These are phyloP conservation scores for Pestalotiopsis sp. DNA, from an alignment of 2,329 filamentous ascomycete genomes.

Conservation along the genomic window DNA sequence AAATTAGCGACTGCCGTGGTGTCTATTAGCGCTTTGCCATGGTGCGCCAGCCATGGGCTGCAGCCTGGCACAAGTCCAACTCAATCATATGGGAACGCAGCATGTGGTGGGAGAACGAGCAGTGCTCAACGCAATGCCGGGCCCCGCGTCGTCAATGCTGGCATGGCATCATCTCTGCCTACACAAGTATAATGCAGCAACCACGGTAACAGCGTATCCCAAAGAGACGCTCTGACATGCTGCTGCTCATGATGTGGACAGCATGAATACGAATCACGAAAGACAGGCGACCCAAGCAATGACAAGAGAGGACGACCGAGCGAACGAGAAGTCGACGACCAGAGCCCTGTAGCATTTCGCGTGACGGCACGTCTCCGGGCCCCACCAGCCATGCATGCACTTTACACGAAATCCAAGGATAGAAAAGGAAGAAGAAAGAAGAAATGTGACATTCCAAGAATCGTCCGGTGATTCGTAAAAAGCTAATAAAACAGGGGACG, in stretches of 20 bases:
- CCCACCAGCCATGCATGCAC: not conserved
- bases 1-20: slow-evolving; percentile 2
- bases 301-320: no score
- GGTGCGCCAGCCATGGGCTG: not conserved
- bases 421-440: not conserved
- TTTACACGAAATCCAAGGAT: not conserved
- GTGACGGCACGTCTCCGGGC: not conserved
- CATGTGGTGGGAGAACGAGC: not conserved
- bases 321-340: not conserved
- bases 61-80: no score
- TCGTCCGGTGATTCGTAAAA: not conserved
- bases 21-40: not conserved
- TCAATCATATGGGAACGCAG: not conserved
- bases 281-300: no score
- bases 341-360: not conserved
- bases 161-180: not conserved
- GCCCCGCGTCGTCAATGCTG: not conserved
- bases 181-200: not conserved
- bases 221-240: no score
- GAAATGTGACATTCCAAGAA: not conserved
- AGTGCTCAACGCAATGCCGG: not conserved
- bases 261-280: no score
- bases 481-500: not conserved
- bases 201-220: not conserved
- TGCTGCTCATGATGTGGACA: no score